phyloP scores from a whole-genome alignment of 805 yeast species.

The Yarrowia keelungensis region DNA sequence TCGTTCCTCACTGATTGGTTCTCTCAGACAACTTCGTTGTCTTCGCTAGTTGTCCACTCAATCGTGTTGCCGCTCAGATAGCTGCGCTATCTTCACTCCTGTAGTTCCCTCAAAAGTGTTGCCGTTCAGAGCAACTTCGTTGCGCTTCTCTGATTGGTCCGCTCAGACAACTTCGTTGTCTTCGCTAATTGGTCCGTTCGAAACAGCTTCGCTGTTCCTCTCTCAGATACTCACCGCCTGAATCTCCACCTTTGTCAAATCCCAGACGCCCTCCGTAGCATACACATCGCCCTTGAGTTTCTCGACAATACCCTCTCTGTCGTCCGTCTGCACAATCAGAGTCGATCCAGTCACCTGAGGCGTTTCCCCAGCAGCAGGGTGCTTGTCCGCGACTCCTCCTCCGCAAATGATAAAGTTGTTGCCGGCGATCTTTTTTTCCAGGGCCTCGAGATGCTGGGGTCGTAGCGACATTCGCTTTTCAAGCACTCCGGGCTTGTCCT shows the following conservation, averaged over 20 bases:
- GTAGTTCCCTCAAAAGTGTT: no score
- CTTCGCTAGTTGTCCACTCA: no score
- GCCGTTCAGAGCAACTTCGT: no score
- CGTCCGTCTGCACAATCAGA: conserved; percentile 66
- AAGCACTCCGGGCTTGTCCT: conserved; percentile 66
- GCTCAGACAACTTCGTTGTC: neutral
- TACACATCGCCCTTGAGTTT: conserved; percentile 69
- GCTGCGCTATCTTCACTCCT: no score
- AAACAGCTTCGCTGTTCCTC: neutral
- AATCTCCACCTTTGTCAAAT: conserved; percentile 64
- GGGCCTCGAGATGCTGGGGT: conserved; percentile 52
- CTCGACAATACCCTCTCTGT: conserved; percentile 69
- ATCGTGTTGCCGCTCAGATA: no score
- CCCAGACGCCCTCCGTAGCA: conserved; percentile 76
- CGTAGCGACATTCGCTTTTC: conserved; percentile 51
- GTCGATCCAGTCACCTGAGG: conserved; percentile 71
- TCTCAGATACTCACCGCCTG: conserved; percentile 54
- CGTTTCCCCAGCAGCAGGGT: conserved; percentile 47
- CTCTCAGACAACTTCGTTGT: no score
- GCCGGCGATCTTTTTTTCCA: conserved; percentile 46
- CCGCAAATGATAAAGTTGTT: conserved; percentile 54
- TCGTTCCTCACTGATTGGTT: no score
- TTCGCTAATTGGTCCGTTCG: neutral
- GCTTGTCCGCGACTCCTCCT: conserved; percentile 51
- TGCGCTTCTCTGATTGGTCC: no score